These are phyloP conservation scores for Schrenkiella parvula DNA, from an alignment of 345 rosid genomes.

Conservation along the genomic window DNA sequence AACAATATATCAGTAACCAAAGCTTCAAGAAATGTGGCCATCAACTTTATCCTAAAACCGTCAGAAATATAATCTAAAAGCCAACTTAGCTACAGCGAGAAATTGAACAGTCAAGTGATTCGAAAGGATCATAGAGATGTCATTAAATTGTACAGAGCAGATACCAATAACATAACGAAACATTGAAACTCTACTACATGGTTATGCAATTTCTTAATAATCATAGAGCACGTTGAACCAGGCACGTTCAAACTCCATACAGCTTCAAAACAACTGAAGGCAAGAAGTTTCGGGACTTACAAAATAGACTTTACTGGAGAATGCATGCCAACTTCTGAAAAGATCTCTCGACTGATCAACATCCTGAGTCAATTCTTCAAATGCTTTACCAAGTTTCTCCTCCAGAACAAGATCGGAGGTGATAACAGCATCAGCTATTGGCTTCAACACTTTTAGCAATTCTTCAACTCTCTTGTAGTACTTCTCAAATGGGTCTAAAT, in stretches of 20 bases:
- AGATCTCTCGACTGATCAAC: conserved; percentile 63
- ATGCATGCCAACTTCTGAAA: conserved; percentile 67
- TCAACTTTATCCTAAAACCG: not conserved
- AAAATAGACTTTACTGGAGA: conserved; percentile 75
- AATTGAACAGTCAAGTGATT: not conserved
- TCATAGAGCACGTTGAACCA: not conserved
- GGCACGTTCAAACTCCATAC: not conserved
- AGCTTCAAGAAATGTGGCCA: not conserved
- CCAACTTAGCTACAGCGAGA: not conserved
- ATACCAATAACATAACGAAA: not conserved
- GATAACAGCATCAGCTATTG: conserved; percentile 53
- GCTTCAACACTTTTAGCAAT: conserved; percentile 68
- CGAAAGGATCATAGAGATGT: conserved; percentile 1
- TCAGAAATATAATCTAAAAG: not conserved
- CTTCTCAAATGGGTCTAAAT: conserved; percentile 61
- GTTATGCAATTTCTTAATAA: not conserved
- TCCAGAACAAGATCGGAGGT: conserved; percentile 59
- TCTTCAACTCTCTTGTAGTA: conserved; percentile 74
- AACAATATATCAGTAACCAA: not conserved
- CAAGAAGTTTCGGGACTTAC: conserved; percentile 43
- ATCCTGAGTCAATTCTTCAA: conserved; percentile 62
- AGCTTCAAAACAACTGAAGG: not conserved
- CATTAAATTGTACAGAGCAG: not conserved
- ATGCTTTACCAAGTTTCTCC: conserved; percentile 50
- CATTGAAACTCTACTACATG: not conserved